These are phyloP conservation scores for Phytophthora multivora DNA, from an alignment of 352 stramenopile genomes.

Conservation along the genomic window DNA sequence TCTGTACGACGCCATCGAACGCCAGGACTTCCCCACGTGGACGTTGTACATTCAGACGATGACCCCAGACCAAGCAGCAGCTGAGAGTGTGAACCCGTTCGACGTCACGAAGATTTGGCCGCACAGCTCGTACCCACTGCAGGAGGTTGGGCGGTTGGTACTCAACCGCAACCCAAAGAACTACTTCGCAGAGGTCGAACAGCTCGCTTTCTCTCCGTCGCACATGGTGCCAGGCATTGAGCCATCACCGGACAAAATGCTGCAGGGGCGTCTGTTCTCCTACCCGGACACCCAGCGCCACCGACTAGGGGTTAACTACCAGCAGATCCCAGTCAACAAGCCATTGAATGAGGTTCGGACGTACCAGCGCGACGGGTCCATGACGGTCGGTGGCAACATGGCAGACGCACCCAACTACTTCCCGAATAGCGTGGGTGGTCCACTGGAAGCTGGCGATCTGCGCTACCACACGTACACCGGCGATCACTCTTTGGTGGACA, in stretches of 20 bases:
- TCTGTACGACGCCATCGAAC: constrained; percentile 90
- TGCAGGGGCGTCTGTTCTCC: constrained; percentile 87
- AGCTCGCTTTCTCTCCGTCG: constrained; percentile 90
- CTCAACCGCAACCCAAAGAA: constrained; percentile 92
- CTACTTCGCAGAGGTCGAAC: constrained; percentile 94
- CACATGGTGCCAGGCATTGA: constrained; percentile 92
- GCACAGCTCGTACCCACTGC: constrained; percentile 82
- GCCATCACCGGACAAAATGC: constrained; percentile 85
- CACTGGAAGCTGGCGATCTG: constrained; percentile 3
- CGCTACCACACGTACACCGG: constrained; percentile 40
- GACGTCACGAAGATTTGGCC: constrained; percentile 94
- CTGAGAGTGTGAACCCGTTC: constrained; percentile 84
- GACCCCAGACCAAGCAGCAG: constrained; percentile 70
- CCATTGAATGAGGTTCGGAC: constrained; percentile 65
- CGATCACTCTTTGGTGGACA: constrained; percentile 46
- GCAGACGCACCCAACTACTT: constrained; percentile 83
- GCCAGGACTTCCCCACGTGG: constrained; percentile 74
- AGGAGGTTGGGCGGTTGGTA: constrained; percentile 85
- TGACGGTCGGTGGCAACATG: constrained; percentile 84
- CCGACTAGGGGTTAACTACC: constrained; percentile 87
- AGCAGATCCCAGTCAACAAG: constrained; percentile 88
- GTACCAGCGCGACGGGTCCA: constrained; percentile 87
- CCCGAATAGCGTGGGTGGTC: constrained; percentile 63
- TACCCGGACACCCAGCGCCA: constrained; percentile 90
- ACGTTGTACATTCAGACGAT: constrained; percentile 93